A percentile compares a stretch with the other conserved stretches of the same genome.
phyloP scores from a whole-genome alignment of 768 basidiomycete genomes.

The Rhizopogon vulgaris region DNA sequence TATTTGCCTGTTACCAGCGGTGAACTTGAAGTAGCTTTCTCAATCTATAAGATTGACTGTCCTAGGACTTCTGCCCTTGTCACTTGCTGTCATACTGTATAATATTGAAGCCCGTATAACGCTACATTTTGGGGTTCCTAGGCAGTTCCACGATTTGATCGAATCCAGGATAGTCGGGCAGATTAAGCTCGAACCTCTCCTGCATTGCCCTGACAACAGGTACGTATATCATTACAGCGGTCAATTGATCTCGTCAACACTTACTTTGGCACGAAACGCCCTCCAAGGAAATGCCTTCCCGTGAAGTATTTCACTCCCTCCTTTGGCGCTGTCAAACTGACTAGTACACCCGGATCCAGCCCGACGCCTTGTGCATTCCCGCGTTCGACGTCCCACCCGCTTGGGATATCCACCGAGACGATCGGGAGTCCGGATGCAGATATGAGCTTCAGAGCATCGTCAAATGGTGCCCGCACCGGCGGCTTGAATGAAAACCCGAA shows the following conservation, averaged over 20 bases:
- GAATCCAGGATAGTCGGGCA: slow-evolving; percentile 74
- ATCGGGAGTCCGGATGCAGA: slow-evolving; percentile 66
- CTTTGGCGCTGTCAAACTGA: slow-evolving; percentile 95
- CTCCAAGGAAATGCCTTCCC: slow-evolving; percentile 89
- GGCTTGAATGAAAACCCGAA: slow-evolving; percentile 98
- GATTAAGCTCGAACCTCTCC: slow-evolving; percentile 68
- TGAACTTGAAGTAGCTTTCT: no score
- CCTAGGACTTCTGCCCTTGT: neutral
- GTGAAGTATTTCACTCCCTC: slow-evolving; percentile 71
- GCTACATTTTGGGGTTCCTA: neutral
- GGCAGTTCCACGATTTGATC: slow-evolving; percentile 82
- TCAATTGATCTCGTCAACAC: slow-evolving; percentile 18
- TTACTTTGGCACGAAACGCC: slow-evolving; percentile 86
- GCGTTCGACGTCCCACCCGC: slow-evolving; percentile 90
- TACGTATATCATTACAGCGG: neutral
- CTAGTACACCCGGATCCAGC: slow-evolving; percentile 69
- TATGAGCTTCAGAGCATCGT: slow-evolving; percentile 63
- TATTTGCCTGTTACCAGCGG: neutral
- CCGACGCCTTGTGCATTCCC: slow-evolving; percentile 56
- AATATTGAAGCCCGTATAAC: neutral
- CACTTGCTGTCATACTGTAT: no score
- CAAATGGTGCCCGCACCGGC: slow-evolving; percentile 86
- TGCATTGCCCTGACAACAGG: slow-evolving; percentile 49
- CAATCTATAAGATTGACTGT: neutral
- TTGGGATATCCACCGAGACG: slow-evolving; percentile 93